Conservation (phyloP, 208 protist species). For the Wallacemonas rigidus region DNA sequence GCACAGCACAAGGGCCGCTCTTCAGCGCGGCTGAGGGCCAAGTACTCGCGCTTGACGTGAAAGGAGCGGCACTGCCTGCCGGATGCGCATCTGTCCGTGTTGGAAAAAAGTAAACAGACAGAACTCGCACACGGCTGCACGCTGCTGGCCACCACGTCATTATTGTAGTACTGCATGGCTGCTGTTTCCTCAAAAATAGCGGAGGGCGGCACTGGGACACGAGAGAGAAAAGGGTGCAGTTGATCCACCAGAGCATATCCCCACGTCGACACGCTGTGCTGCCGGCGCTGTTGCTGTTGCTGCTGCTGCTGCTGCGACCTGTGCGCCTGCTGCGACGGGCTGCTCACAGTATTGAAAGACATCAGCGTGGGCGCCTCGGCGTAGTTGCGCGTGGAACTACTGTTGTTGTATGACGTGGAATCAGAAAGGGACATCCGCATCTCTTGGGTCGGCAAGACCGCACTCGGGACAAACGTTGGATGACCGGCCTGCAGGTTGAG, state of each 20-base stretch:
- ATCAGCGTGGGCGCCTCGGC: neutral
- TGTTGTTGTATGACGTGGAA: constrained; percentile 18
- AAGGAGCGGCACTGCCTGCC: constrained; percentile 42
- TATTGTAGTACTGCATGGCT: constrained; percentile 50
- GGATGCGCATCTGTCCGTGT: constrained; percentile 31
- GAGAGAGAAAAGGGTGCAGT: constrained; percentile 42
- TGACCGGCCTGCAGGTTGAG: constrained; percentile 15
- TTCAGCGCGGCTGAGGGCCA: constrained; percentile 36
- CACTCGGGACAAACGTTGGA: neutral
- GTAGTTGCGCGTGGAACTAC: constrained; percentile 7
- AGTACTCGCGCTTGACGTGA: constrained; percentile 40
- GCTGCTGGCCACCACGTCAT: constrained; percentile 49
- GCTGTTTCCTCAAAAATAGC: constrained; percentile 40
- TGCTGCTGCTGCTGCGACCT: constrained; percentile 25
- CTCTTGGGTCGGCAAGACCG: constrained; percentile 1
- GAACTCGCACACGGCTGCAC: constrained; percentile 50
- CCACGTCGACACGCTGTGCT: constrained; percentile 39
- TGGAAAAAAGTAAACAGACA: constrained; percentile 41
- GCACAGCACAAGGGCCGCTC: constrained; percentile 46
- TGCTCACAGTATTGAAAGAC: constrained; percentile 2
- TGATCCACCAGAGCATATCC: constrained; percentile 57
- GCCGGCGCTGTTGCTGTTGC: constrained; percentile 20
- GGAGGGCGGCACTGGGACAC: constrained; percentile 50
- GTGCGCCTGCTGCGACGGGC: neutral
- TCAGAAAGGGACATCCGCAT: constrained; percentile 12